These are phyloP conservation scores for Termitomyces sp. DNA, from an alignment of 768 basidiomycete species.

Conservation along the genomic window DNA sequence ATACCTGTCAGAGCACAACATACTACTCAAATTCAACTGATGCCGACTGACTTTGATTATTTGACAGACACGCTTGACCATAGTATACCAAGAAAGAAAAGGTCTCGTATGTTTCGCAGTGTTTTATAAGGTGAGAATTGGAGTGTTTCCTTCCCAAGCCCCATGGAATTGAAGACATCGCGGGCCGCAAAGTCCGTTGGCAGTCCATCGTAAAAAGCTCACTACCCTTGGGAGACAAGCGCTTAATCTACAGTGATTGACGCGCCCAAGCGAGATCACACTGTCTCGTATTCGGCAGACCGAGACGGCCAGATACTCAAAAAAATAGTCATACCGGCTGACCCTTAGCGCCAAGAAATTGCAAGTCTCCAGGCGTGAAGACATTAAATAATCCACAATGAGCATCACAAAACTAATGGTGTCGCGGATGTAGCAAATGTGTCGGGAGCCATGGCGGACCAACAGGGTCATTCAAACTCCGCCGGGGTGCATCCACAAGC, in stretches of 20 bases:
- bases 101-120: not conserved
- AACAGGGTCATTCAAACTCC: slow-evolving; percentile 21
- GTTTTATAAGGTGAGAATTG: not conserved
- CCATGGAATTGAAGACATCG: not conserved
- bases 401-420: not conserved
- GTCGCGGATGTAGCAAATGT: slow-evolving; percentile 2
- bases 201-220: not conserved
- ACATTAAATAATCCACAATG: not conserved
- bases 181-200: slow-evolving; percentile 11
- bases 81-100: not conserved
- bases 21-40: not conserved
- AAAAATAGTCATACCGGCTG: not conserved
- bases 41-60: slow-evolving; percentile 53
- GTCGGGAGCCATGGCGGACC: slow-evolving; percentile 1
- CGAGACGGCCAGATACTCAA: not conserved
- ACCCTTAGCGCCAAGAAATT: not conserved
- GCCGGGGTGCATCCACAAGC: slow-evolving; percentile 10
- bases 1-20: slow-evolving; percentile 5
- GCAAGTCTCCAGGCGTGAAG: not conserved
- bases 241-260: slow-evolving; percentile 1
- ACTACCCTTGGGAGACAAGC: not conserved
- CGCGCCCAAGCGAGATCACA: not conserved
- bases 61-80: slow-evolving; percentile 62
- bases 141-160: not conserved
- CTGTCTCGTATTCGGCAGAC: slow-evolving; percentile 1